A percentile compares a stretch with the other conserved stretches of the same genome.
Conservation (phyloP, 768 basidiomycete genomes). For the Lactifluus piperatus region DNA sequence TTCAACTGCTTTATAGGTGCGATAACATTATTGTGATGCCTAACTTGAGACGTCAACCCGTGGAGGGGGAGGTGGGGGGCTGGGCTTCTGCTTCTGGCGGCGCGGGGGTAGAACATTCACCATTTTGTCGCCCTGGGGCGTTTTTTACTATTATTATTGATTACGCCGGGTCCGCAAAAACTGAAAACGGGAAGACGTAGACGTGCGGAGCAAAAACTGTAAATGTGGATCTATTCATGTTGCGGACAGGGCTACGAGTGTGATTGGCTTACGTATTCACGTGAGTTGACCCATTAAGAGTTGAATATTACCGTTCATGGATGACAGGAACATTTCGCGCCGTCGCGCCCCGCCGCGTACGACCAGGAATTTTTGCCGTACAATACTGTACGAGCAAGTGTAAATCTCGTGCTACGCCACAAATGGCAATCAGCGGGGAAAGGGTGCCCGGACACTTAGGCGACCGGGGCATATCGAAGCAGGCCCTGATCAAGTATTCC, state of each 20-base stretch:
- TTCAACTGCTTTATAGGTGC: conserved; percentile 3
- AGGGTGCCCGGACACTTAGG: background rate
- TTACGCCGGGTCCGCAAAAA: background rate
- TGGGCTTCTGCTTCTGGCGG: conserved; percentile 15
- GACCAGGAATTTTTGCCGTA: background rate
- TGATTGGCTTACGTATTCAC: too few species aligned
- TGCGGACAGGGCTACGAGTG: background rate
- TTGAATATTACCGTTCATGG: too few species aligned
- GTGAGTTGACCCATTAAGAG: too few species aligned
- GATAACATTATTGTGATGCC: conserved; percentile 16
- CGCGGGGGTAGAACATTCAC: conserved; percentile 18
- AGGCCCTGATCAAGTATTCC: too few species aligned
- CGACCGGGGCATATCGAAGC: too few species aligned
- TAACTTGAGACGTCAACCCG: conserved; percentile 15
- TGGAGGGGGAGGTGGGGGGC: background rate
- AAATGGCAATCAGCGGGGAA: conserved; percentile 12
- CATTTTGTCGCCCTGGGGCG: background rate
- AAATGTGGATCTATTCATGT: conserved; percentile 15
- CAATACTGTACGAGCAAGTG: conserved; percentile 1
- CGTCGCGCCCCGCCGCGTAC: conserved; percentile 6
- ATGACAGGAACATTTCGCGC: too few species aligned
- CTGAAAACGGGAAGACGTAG: background rate
- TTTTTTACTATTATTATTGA: background rate
- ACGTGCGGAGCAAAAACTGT: conserved; percentile 3
- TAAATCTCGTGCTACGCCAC: conserved; percentile 19